These are phyloP conservation scores for Colletotrichum incanum DNA, from an alignment of 2,329 filamentous ascomycete species.

Conservation along the genomic window DNA sequence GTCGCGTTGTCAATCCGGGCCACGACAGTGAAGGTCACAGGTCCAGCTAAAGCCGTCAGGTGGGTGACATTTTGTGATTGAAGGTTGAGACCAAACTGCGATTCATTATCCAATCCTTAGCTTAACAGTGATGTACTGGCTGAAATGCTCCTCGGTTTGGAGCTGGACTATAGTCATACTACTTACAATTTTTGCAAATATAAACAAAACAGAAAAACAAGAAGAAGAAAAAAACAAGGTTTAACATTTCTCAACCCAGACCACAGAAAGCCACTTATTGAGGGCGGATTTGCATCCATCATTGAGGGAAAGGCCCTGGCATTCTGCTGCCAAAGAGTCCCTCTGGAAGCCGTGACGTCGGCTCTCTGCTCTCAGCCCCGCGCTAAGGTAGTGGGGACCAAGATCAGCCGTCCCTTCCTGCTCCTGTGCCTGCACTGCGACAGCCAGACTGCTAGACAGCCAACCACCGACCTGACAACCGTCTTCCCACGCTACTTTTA, in stretches of 20 bases:
- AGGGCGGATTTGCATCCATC: neutral
- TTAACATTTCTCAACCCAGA: neutral
- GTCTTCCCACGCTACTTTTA: conserved; percentile 3
- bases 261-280: too few relatives aligned
- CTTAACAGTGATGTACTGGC: neutral
- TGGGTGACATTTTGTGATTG: conserved; percentile 17
- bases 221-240: too few relatives aligned
- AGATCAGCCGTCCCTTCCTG: conserved; percentile 27
- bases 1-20: conserved; percentile 6
- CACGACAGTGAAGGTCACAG: conserved; percentile 22
- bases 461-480: conserved; percentile 19
- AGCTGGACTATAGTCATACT: too few relatives aligned
- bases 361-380: conserved; percentile 42
- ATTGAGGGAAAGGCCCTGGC: too few relatives aligned
- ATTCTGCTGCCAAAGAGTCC: neutral
- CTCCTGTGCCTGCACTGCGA: conserved; percentile 25
- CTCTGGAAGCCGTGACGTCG: conserved; percentile 35
- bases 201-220: neutral
- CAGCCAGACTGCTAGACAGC: conserved; percentile 2
- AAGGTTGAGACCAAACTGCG: neutral
- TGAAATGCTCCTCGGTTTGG: neutral
- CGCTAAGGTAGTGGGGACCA: conserved; percentile 37
- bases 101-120: conserved; percentile 1
- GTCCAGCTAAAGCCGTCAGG: conserved; percentile 33
- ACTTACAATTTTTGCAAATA: neutral